Evolutionary conservation across 108 stramenopile species (phyloP), one percentile per base, ranked within the genome.

Genomic region (Nitzschia sp.): DNA sequence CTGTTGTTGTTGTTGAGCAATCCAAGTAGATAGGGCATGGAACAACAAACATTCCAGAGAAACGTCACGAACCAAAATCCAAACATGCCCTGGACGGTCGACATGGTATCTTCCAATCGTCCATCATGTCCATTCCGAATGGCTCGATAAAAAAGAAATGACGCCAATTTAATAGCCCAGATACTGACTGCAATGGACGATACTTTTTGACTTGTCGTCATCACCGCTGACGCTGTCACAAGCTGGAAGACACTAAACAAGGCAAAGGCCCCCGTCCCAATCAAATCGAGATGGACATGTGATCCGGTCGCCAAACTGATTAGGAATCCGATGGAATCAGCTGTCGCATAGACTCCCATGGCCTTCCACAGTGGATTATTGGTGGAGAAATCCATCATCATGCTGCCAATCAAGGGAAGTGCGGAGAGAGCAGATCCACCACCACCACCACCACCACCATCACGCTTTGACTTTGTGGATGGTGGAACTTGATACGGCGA

Each of bases 251-350:
- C n/a, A 34, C 85, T 69, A 2, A 85, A 81, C 28, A 81, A 28
- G 17, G 79, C 85, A 74, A 93, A 93, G 0, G 89, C 84, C 35
- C 92, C 92, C 0, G 92, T 89, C 6, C 92, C 92, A 19, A 93
- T 63, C 26, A 93, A 54, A 63, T 93, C 92, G 13, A 93, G 68
- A 71, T 93, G 92, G 23, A 79, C 30, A 52, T 86, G 85, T 13
- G 55, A 75, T 34, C 71, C 68, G 2, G 78, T 76, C 32, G 60
- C 36, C 15, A 81, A 11, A 29, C 69, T 71, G 47, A 81, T 73
- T 1, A 81, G 0, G 32, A 71, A 81, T 2, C 80, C 80, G 0
- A 81, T 23, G 4, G 55, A 35, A 56, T 76, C 65, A 36, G 36
- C 27, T 1, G 17, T 27, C 29, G 58, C 63, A 59, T 68, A 76